Evolutionary conservation across 768 basidiomycete genomes (phyloP).

Genomic region (Gloeopeniophorella convolvens): DNA sequence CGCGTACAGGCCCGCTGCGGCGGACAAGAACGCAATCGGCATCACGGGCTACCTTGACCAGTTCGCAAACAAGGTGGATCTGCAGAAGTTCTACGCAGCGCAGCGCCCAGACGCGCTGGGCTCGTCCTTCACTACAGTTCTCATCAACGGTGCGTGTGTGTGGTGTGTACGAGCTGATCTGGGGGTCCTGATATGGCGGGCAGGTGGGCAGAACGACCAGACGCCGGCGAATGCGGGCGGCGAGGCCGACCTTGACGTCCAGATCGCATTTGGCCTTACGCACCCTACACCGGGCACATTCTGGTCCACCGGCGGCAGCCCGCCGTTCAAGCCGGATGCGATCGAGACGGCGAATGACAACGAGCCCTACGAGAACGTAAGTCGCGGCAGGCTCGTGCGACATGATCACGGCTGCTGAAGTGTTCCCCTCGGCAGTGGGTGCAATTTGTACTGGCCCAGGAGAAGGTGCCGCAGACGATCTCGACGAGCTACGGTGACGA

Average conservation of each 20-base stretch:
- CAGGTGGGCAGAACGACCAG: slow-evolving; percentile 22
- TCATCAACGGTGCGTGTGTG: slow-evolving; percentile 9
- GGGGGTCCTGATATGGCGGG: neutral
- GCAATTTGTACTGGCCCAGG: slow-evolving; percentile 44
- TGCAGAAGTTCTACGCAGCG: slow-evolving; percentile 17
- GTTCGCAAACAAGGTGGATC: slow-evolving; percentile 25
- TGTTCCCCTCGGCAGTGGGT: slow-evolving; percentile 43
- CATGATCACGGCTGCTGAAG: too few species aligned
- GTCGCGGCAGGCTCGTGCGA: neutral
- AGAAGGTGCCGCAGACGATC: slow-evolving; percentile 49
- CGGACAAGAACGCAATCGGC: slow-evolving; percentile 28
- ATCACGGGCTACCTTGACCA: slow-evolving; percentile 33
- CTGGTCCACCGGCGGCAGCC: slow-evolving; percentile 21
- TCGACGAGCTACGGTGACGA: slow-evolving; percentile 70
- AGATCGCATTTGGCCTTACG: slow-evolving; percentile 22
- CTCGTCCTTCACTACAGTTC: slow-evolving; percentile 8
- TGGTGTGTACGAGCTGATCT: neutral
- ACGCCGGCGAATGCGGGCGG: slow-evolving; percentile 8
- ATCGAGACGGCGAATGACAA: slow-evolving; percentile 1
- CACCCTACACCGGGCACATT: slow-evolving; percentile 23
- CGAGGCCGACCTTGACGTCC: slow-evolving; percentile 23
- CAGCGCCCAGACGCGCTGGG: slow-evolving; percentile 16
- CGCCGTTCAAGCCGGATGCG: slow-evolving; percentile 21
- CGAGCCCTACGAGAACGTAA: slow-evolving; percentile 17
- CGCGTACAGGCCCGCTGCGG: slow-evolving; percentile 21